Base-by-base conservation (phyloP, 2,329 filamentous ascomycete species). In the Aureobasidium sp. region DNA sequence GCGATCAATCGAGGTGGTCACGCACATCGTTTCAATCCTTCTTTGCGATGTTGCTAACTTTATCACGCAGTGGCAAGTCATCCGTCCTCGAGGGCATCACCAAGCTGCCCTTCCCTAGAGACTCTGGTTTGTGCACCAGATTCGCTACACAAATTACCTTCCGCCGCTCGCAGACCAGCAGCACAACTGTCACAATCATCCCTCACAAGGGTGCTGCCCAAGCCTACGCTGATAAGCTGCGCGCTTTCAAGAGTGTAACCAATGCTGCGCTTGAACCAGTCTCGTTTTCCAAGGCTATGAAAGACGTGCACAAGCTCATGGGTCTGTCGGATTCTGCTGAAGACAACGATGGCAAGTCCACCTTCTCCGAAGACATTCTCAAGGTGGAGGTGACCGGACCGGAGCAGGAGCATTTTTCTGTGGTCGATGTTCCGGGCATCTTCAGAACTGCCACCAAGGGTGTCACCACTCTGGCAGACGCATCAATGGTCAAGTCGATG, bases 41-140 rank as follows among this genome's bases (percentile, higher is more conserved):
- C 4, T 34, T 34, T n/a, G n/a, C 10, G 23, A 12, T 23, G 5
- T 6, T 44, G 15, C 52, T 44, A 15, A 56, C 26, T 34, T 13
- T 2, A 17, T 32, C 9, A 15, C 34, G 29, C 17, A 53, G 58
- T 0, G 84, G 84, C 2, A 87, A 87, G 68, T 84, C 80, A 15
- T 86, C 82, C 0, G 82, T 87, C 0, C 77, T 88, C 0, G 82
- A 87, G 65, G 85, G 84, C 1, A 82, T 88, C 37, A 83, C 84
- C 0, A 77, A 80, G 12, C 79, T 87, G 2, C 77, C 77, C 0
- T 86, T 87, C 42, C 80, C 82, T 0, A 73, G 78, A 8, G 79
- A 83, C 5, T 77, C 77, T 8, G 78, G 73, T 17, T 56, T 82
- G 0, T 85, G 82, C 67, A 86, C 84, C 0, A 75, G 80, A 0